Conservation (phyloP, 2,329 filamentous ascomycete genomes). For the Microdochium paspali region DNA sequence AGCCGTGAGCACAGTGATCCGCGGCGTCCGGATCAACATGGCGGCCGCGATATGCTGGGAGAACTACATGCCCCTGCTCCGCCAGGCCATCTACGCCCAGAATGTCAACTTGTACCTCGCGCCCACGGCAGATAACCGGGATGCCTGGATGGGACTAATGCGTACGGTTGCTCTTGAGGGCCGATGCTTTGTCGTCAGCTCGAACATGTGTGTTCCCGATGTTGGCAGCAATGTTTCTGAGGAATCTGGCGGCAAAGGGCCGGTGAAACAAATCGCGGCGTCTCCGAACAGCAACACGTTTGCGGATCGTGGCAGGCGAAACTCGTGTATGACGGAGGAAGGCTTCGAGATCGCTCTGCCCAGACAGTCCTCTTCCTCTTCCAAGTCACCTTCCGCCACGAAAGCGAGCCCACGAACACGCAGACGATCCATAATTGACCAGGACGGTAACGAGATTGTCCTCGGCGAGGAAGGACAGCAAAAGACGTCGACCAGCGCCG, state of each 20-base stretch:
- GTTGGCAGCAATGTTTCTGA: conserved; percentile 44
- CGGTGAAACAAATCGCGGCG: neutral
- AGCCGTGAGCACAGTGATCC: conserved; percentile 71
- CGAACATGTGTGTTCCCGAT: conserved; percentile 69
- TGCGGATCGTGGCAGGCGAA: conserved; percentile 14
- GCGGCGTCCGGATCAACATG: conserved; percentile 69
- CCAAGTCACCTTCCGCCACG: neutral
- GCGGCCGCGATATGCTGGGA: conserved; percentile 94
- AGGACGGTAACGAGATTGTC: conserved; percentile 47
- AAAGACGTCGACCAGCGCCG: conserved; percentile 3
- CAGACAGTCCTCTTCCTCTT: neutral
- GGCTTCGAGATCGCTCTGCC: conserved; percentile 38
- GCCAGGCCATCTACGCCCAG: conserved; percentile 77
- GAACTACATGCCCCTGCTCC: conserved; percentile 86
- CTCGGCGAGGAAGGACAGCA: conserved; percentile 13
- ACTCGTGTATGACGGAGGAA: conserved; percentile 34
- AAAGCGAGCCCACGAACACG: conserved; percentile 11
- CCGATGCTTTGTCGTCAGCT: conserved; percentile 73
- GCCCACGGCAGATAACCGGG: conserved; percentile 76
- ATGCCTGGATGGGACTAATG: conserved; percentile 78
- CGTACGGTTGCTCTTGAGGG: conserved; percentile 74
- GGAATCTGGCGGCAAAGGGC: neutral
- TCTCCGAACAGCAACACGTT: neutral
- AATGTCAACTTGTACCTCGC: conserved; percentile 89
- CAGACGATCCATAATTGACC: conserved; percentile 35